Evolutionary conservation across 768 basidiomycete genomes (phyloP), one percentile per base, ranked within the genome.

Genomic region (Lactarius psammicola): DNA sequence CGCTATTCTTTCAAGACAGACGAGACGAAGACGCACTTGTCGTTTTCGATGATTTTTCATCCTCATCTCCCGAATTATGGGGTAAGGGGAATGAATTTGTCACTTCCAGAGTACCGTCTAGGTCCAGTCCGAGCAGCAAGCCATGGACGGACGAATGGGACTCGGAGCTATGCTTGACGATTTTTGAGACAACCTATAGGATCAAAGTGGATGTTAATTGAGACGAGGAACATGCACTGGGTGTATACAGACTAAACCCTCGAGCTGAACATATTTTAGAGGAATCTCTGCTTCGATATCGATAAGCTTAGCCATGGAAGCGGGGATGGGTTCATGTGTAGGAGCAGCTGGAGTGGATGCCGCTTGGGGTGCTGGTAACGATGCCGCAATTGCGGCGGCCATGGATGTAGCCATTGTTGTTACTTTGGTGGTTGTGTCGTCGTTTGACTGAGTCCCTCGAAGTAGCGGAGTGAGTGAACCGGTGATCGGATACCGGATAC

Each of bases 211-310:
- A 49, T 59, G 30, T 66, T 23, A 68, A 49, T 30, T 30, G 36
- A 59, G 30, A 60, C 30, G 49, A 55, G 49, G 58, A 38, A 7
- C 20, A 36, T 60, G 10, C 33, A 64, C 17, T 38, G 51, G 34
- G 30, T 20, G 51, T 13, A 51, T 51, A 56, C 90, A 75, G 75
- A 95, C 95, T 82, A 96, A 78, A 44, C 88, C 93, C 77, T 94
- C 94, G 8, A 98, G 77, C 76, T 94, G 91, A 17, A 97, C 91
- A 64, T 76, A 80, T 54, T 83, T 86, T 61, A 96, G 78, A 13
- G 90, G 85, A 71, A 95, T 92, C 70, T 92, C 88, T 53, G 88
- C 94, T 79, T 97, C 95, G 69, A 94, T 90, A 78, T 98, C 95
- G 74, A 98, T 88, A 60, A 88, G 88, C 75, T 92, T 94, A 54